These are phyloP conservation scores for Trichosporon asahii DNA, from an alignment of 1,284 basidiomycete species.

Conservation along the genomic window DNA sequence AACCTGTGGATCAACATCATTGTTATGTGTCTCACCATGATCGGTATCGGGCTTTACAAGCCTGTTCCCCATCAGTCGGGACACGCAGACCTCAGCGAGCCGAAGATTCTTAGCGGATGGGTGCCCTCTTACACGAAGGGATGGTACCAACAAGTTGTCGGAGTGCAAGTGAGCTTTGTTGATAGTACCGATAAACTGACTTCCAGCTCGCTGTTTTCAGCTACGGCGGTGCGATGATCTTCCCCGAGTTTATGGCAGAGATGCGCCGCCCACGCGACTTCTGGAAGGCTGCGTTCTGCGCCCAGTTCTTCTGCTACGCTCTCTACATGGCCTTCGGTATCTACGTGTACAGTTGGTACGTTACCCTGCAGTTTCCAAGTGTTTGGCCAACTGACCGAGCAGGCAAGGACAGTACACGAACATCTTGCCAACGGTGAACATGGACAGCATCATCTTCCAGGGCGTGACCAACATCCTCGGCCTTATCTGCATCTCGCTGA, in stretches of 20 bases:
- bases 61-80: conserved; percentile 56
- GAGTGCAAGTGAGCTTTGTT: conserved; percentile 56
- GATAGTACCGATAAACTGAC: conserved; percentile 58
- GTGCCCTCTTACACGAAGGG: conserved; percentile 51
- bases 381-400: not conserved
- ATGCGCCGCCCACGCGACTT: conserved; percentile 70
- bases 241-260: conserved; percentile 64
- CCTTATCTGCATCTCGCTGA: conserved; percentile 53
- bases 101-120: conserved; percentile 56
- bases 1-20: conserved; percentile 16
- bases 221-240: conserved; percentile 59
- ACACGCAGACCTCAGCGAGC: conserved; percentile 34
- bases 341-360: conserved; percentile 55
- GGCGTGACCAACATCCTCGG: conserved; percentile 57
- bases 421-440: conserved; percentile 61
- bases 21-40: conserved; percentile 17
- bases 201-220: conserved; percentile 58
- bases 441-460: conserved; percentile 55
- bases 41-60: conserved; percentile 17
- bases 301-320: conserved; percentile 59
- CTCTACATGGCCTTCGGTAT: conserved; percentile 54
- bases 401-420: conserved; percentile 61
- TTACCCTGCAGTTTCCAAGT: not conserved
- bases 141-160: conserved; percentile 41
- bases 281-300: conserved; percentile 63